Percentiles rank a stretch among this genome's conserved stretches.
Evolutionary conservation across 2,329 filamentous ascomycete genomes (phyloP).

Genomic region (Graphiopsis chlorocephala): DNA sequence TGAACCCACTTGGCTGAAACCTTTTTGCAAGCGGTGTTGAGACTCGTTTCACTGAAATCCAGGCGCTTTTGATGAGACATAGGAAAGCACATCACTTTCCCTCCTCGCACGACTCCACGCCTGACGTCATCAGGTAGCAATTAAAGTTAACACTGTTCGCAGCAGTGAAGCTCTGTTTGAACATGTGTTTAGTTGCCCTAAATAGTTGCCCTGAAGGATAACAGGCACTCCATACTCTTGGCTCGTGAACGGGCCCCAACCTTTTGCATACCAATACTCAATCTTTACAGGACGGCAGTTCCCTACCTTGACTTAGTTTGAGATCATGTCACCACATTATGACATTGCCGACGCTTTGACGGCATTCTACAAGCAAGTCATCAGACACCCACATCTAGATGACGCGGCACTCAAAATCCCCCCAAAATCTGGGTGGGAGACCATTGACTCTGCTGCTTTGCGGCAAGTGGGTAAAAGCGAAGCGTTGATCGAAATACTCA

Average conservation of each 20-base stretch:
- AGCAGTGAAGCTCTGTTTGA: neutral
- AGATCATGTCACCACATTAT: neutral
- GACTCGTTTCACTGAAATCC: too few relatives aligned
- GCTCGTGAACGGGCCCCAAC: neutral
- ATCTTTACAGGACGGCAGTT: neutral
- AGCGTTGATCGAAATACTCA: neutral
- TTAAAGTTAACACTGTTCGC: neutral
- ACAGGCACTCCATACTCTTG: neutral
- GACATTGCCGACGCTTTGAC: neutral
- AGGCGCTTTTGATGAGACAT: too few relatives aligned
- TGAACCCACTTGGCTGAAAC: too few relatives aligned
- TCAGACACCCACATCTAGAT: conserved; percentile 1
- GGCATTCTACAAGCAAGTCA: neutral
- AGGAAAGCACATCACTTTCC: too few relatives aligned
- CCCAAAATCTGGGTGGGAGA: neutral
- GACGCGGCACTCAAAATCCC: neutral
- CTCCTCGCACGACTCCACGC: too few relatives aligned
- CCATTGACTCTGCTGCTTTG: neutral
- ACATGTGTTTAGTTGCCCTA: neutral
- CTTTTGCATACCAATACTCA: neutral
- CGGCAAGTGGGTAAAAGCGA: neutral
- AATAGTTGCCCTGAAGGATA: neutral
- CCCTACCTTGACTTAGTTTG: too few relatives aligned
- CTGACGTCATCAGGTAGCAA: neutral
- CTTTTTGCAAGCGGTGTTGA: too few relatives aligned